Conservation (phyloP, 768 basidiomycete species). For the Ephemerocybe angulata region DNA sequence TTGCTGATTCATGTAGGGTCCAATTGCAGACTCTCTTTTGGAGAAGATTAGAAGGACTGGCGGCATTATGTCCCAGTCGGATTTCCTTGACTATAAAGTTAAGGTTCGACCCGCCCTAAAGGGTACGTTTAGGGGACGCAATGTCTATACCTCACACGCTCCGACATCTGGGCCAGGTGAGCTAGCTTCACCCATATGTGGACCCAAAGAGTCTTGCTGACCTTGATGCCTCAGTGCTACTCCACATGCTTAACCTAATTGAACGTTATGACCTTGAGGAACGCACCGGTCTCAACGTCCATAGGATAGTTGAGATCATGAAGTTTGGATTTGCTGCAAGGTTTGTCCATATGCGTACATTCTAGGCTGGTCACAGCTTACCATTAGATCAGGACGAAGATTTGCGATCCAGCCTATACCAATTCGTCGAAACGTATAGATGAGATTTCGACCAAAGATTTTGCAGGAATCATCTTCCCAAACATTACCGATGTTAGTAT, state of each 20-base stretch:
- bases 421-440: conserved; percentile 53
- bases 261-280: conserved; percentile 65
- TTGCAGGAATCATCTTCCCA: conserved; percentile 51
- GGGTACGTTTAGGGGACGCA: conserved; percentile 73
- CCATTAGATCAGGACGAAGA: conserved; percentile 55
- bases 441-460: conserved; percentile 67
- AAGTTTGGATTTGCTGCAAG: conserved; percentile 65
- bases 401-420: conserved; percentile 75
- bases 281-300: conserved; percentile 61
- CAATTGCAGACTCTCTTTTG: conserved; percentile 77
- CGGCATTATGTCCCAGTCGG: conserved; percentile 74
- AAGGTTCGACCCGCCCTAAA: conserved; percentile 69
- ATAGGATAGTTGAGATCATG: conserved; percentile 78
- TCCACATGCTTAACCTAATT: conserved; percentile 88
- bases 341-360: conserved; percentile 19
- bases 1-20: conserved; percentile 44
- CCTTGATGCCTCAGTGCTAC: conserved; percentile 53
- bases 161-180: conserved; percentile 79
- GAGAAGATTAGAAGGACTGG: conserved; percentile 67
- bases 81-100: conserved; percentile 68
- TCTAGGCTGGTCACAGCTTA: neutral
- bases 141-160: conserved; percentile 79
- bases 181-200: conserved; percentile 8
- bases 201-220: neutral
- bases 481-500: conserved; percentile 77